phyloP scores from a whole-genome alignment of 2,329 filamentous ascomycete species.

The Aspergillus sp. region DNA sequence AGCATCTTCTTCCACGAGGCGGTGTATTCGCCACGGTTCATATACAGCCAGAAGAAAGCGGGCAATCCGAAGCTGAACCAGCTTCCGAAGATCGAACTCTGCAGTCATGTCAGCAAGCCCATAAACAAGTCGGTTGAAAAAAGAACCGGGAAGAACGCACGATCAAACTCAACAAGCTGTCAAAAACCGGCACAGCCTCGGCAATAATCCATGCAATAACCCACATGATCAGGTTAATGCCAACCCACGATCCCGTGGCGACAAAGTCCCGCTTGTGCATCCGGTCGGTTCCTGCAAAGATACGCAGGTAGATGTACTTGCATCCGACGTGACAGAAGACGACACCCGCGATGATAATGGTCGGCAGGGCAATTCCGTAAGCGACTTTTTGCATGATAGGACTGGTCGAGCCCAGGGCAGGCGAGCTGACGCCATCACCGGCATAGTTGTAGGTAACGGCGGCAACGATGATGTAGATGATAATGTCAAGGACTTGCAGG shows the following conservation, averaged over 20 bases:
- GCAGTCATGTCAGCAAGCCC: neutral
- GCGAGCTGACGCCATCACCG: constrained; percentile 54
- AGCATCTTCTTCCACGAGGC: constrained; percentile 5
- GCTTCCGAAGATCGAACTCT: constrained; percentile 8
- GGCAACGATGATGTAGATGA: constrained; percentile 59
- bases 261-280: constrained; percentile 42
- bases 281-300: constrained; percentile 53
- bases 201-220: constrained; percentile 58
- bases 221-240: constrained; percentile 50
- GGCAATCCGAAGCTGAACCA: constrained; percentile 11
- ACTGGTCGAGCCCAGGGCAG: constrained; percentile 59
- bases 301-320: constrained; percentile 58
- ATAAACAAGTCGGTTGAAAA: neutral
- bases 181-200: constrained; percentile 62
- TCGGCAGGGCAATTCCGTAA: constrained; percentile 60
- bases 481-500: constrained; percentile 51
- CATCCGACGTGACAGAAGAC: constrained; percentile 59
- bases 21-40: constrained; percentile 7
- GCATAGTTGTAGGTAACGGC: constrained; percentile 61
- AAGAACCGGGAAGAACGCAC: constrained; percentile 9
- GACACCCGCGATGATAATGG: constrained; percentile 61
- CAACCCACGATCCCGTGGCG: constrained; percentile 52
- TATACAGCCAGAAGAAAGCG: constrained; percentile 11
- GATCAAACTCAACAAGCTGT: constrained; percentile 56
- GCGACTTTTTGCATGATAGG: constrained; percentile 53